Percentiles rank a stretch among this genome's conserved stretches.
These are phyloP conservation scores for Candida railenensis DNA, from an alignment of 805 yeast species.

Conservation along the genomic window DNA sequence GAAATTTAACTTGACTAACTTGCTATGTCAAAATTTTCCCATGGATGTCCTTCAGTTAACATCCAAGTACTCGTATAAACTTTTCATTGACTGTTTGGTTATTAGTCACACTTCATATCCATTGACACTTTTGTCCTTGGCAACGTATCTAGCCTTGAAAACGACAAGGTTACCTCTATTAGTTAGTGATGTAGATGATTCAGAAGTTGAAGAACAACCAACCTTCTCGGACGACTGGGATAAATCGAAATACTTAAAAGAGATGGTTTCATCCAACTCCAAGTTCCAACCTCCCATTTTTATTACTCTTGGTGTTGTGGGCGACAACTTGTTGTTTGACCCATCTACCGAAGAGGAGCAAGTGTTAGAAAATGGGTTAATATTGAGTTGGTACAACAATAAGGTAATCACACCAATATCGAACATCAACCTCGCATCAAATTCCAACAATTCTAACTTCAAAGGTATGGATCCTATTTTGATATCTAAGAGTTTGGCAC, in stretches of 20 bases:
- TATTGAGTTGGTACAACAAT: slow-evolving; percentile 70
- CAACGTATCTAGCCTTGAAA: slow-evolving; percentile 76
- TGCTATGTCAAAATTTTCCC: slow-evolving; percentile 55
- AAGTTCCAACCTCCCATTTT: slow-evolving; percentile 69
- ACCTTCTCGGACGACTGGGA: slow-evolving; percentile 89
- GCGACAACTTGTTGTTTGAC: slow-evolving; percentile 67
- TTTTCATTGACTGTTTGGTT: slow-evolving; percentile 78
- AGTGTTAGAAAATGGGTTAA: slow-evolving; percentile 80
- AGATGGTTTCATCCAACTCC: slow-evolving; percentile 5
- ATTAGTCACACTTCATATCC: slow-evolving; percentile 80
- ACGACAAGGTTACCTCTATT: slow-evolving; percentile 75
- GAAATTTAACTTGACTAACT: slow-evolving; percentile 57
- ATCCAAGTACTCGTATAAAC: slow-evolving; percentile 69
- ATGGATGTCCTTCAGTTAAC: slow-evolving; percentile 57
- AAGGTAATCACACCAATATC: slow-evolving; percentile 70
- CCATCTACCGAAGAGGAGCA: slow-evolving; percentile 89
- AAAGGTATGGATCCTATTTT: slow-evolving; percentile 54
- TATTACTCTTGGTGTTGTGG: slow-evolving; percentile 75
- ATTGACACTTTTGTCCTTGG: slow-evolving; percentile 73
- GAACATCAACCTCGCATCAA: slow-evolving; percentile 60
- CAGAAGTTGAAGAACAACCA: slow-evolving; percentile 82
- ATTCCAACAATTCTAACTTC: slow-evolving; percentile 42
- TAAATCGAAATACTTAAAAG: slow-evolving; percentile 47
- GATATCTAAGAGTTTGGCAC: slow-evolving; percentile 52
- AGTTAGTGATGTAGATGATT: slow-evolving; percentile 66